phyloP scores from a whole-genome alignment of 179 eudicot species.

The Actinidia polygama region DNA sequence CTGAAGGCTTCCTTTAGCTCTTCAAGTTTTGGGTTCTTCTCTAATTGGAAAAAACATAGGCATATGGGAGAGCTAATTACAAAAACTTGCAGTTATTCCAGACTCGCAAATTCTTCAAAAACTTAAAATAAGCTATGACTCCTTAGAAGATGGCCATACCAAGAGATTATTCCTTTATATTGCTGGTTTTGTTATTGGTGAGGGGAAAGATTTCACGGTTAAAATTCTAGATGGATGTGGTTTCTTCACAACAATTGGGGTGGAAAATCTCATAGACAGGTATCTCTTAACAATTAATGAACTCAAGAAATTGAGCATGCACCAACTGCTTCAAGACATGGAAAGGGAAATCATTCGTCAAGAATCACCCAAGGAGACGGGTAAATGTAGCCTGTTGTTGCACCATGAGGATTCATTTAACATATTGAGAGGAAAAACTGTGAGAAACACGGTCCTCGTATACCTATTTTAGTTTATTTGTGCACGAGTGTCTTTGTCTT shows the following conservation, averaged over 20 bases:
- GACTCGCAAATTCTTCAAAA: background rate
- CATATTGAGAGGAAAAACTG: background rate
- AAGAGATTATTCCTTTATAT: background rate
- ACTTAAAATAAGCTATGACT: background rate
- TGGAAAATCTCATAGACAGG: background rate
- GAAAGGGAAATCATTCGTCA: background rate
- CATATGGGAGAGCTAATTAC: background rate
- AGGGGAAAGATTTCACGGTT: background rate
- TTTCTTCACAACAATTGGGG: background rate
- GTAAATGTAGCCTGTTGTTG: background rate
- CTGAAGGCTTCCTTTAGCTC: constrained; percentile 9
- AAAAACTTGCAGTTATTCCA: background rate
- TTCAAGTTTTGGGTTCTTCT: background rate
- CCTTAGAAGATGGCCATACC: background rate
- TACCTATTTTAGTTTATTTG: background rate
- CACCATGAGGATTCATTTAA: background rate
- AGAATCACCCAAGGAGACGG: background rate
- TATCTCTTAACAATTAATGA: background rate
- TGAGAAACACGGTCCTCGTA: background rate
- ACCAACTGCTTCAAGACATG: background rate
- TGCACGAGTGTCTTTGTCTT: background rate
- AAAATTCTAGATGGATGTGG: background rate
- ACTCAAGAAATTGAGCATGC: background rate
- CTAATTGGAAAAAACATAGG: background rate
- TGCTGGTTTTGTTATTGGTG: constrained; percentile 9